Base-by-base conservation (phyloP, 1,284 basidiomycete species). In the Sporisorium exsertum region DNA sequence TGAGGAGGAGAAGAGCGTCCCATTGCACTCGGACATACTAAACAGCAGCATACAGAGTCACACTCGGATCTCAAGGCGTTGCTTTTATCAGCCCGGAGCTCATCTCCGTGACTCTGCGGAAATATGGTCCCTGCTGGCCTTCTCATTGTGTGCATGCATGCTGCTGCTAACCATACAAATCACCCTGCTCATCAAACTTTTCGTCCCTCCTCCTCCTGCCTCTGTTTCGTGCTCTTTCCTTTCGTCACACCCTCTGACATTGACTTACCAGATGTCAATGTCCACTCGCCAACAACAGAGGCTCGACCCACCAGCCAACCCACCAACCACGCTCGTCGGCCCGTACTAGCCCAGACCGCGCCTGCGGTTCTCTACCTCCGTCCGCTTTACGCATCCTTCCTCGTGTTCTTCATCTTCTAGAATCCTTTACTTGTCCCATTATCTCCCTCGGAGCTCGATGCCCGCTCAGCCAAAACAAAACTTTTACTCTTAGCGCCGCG, bases 61-160 rank as follows among this genome's bases (percentile, higher is more conserved):
- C n/a, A n/a, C n/a, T n/a, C n/a, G n/a, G n/a, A n/a, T n/a, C n/a
- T n/a, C n/a, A n/a, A n/a, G n/a, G n/a, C n/a, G n/a, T n/a, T 43
- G 54, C 54, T 55, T 47, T 40, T 9, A 15, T 27, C 58, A 20
- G 64, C 35, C 43, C 58, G 64, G 65, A 62, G 18, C 35, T 46
- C 49, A 62, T 62, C 59, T 68, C 65, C 65, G 65, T 35, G 59
- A 59, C 22, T 52, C 61, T 35, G 5, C 13, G 26, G 32, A 16
- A 7, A 18, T n/a, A 57, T 27, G 54, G 54, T 45, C n/a, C 43
- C 33, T 35, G 3, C 37, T 18, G 16, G 40, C 20, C n/a, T 18
- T 13, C 43, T 57, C 55, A 43, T 43, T 43, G 40, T 10, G 5
- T 32, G 29, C 29, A 32, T 32, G 29, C 29, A 32, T 32, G 29